phyloP scores from a whole-genome alignment of 768 basidiomycete species.

The Brasilioporus rufonigricans region DNA sequence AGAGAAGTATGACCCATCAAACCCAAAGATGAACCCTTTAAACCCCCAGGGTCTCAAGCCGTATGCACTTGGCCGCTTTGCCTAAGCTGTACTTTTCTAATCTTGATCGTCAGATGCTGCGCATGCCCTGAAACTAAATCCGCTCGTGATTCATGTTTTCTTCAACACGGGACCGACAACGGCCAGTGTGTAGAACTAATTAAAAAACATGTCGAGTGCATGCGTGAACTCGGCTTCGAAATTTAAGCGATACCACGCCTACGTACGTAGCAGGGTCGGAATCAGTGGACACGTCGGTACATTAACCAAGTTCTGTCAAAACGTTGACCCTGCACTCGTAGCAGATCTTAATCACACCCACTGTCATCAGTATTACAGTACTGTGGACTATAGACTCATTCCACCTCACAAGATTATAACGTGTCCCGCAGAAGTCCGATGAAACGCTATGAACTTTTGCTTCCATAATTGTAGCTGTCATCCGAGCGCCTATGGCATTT shows the following conservation, averaged over 20 bases:
- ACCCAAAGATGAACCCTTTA: conserved; percentile 80
- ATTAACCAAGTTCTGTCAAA: background rate
- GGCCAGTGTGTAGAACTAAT: conserved; percentile 82
- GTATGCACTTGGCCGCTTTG: conserved; percentile 42
- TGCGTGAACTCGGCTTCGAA: conserved; percentile 91
- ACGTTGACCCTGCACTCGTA: background rate
- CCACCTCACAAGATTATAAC: conserved; percentile 5
- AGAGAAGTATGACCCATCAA: conserved; percentile 64
- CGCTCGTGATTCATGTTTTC: conserved; percentile 91
- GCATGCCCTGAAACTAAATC: conserved; percentile 94
- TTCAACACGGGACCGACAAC: conserved; percentile 62
- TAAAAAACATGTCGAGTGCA: conserved; percentile 82
- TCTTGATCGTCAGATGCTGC: conserved; percentile 68
- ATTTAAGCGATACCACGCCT: conserved; percentile 37
- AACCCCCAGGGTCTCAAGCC: conserved; percentile 96
- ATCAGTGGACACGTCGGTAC: too few species aligned
- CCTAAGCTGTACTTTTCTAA: background rate
- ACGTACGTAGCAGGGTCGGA: background rate
- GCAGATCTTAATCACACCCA: background rate
- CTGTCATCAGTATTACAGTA: background rate
- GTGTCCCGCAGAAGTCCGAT: background rate
- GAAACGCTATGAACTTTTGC: background rate
- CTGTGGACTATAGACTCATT: conserved; percentile 2
- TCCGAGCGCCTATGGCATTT: too few species aligned
- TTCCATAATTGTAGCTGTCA: too few species aligned